These are phyloP conservation scores for Trichosanthes truncata DNA, from an alignment of 306 rosid genomes.

Conservation along the genomic window DNA sequence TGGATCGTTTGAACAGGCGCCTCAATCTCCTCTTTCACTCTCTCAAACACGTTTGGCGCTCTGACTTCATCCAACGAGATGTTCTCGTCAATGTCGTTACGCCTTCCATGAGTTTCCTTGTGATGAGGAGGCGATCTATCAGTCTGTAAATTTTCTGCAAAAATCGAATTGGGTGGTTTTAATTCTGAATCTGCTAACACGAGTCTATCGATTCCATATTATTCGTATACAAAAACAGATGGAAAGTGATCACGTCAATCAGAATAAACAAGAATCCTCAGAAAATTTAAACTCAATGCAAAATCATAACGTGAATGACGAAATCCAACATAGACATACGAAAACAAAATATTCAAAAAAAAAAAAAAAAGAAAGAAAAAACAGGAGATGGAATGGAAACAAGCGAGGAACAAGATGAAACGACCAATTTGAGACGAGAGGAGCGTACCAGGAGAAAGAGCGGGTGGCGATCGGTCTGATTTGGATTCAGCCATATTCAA, in stretches of 20 bases:
- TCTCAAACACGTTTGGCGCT: slow-evolving; percentile 12
- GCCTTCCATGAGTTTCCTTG: slow-evolving; percentile 17
- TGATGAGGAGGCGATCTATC: slow-evolving; percentile 35
- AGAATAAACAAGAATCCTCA: neutral
- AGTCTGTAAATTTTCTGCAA: slow-evolving; percentile 5
- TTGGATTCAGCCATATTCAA: neutral
- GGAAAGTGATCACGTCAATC: neutral
- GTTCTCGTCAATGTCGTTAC: slow-evolving; percentile 9
- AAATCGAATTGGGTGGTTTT: neutral
- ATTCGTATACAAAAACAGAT: neutral
- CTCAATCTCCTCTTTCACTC: slow-evolving; percentile 16
- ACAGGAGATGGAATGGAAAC: neutral
- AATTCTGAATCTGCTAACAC: neutral
- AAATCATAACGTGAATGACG: neutral
- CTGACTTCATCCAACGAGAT: slow-evolving; percentile 10
- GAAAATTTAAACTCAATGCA: neutral
- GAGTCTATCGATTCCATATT: neutral
- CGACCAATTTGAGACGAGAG: neutral
- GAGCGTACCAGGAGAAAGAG: neutral
- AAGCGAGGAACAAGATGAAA: neutral
- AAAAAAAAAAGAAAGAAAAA: neutral
- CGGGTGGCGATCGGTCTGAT: neutral
- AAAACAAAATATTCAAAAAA: neutral
- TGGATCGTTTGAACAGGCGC: slow-evolving; percentile 13
- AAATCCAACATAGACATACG: neutral